Evolutionary conservation across 1,139 yeast genomes (phyloP).

Genomic region (Ogataea hybrid): DNA sequence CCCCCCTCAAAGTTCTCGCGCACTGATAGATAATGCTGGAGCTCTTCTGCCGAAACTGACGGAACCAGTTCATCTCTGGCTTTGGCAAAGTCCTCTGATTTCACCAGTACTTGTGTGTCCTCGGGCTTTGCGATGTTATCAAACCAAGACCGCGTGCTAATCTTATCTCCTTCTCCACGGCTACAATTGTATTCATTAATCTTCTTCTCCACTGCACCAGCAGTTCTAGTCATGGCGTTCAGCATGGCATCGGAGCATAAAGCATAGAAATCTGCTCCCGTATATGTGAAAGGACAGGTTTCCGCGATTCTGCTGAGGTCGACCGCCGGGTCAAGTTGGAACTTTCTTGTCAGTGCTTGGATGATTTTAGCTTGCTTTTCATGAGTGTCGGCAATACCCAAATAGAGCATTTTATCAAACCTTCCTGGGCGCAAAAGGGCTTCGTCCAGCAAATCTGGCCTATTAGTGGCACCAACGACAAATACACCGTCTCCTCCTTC

Average conservation of each 20-base stretch:
- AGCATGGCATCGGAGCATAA: slow-evolving; percentile 92
- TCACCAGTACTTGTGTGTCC: slow-evolving; percentile 70
- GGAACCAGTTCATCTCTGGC: slow-evolving; percentile 75
- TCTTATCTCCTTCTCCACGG: slow-evolving; percentile 35
- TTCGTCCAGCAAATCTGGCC: slow-evolving; percentile 93
- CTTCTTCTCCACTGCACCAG: slow-evolving; percentile 69
- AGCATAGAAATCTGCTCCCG: slow-evolving; percentile 98
- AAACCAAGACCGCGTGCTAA: slow-evolving; percentile 84
- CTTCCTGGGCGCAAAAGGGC: slow-evolving; percentile 94
- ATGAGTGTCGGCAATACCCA: slow-evolving; percentile 90
- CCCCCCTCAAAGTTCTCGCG: slow-evolving; percentile 72
- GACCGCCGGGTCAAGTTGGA: slow-evolving; percentile 60
- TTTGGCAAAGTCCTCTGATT: slow-evolving; percentile 67
- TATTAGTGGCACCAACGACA: slow-evolving; percentile 95
- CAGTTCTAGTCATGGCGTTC: slow-evolving; percentile 91
- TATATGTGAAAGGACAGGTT: slow-evolving; percentile 80
- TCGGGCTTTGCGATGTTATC: slow-evolving; percentile 70
- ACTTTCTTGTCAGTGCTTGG: slow-evolving; percentile 86
- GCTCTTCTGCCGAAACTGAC: slow-evolving; percentile 84
- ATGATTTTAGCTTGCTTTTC: slow-evolving; percentile 84
- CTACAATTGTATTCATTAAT: slow-evolving; percentile 50
- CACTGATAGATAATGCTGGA: slow-evolving; percentile 74
- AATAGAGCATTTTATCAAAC: slow-evolving; percentile 89
- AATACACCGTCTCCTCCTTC: slow-evolving; percentile 86
- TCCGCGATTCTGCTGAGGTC: slow-evolving; percentile 61